Evolutionary conservation across 2,329 filamentous ascomycete species (phyloP), one percentile per base, ranked within the genome.

Genomic region (Massarina eburnea): DNA sequence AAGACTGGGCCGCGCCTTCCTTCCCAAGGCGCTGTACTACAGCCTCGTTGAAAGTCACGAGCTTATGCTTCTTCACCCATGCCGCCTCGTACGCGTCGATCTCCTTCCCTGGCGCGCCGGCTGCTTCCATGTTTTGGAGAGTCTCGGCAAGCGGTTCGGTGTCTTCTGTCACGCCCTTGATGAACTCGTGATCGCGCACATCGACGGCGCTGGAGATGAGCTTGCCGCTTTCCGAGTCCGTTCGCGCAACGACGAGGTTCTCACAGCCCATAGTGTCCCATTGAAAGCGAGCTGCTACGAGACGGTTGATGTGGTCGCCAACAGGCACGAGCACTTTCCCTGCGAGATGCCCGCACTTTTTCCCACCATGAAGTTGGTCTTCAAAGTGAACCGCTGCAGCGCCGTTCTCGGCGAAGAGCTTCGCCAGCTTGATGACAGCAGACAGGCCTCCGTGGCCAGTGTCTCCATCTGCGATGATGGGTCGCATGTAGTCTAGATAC

Each of bases 261-360:
- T 99, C 94, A 41, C 83, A 85, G 37, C 92, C 94, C 92, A 99
- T 97, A 59, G 96, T 80, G 64, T 99, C 94, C 92, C 92, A 99
- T 67, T 99, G 94, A 75, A 96, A 96, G 48, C 94, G 85, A 3
- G 92, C 85, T 1, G 94, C 91, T 17, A 91, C 85, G 4, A 99
- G 83, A 21, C 94, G 86, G 75, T 96, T 96, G 77, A 97, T 95
- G 75, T 99, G 94, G 69, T 97, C 94, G 49, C 91, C 88, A 1
- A 91, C 84, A 0, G 94, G 92, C 2, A 97, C 94, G 8, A 99
- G 78, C 1, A 97, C 94, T 71, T 97, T 99, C 57, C 94, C 94
- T 1, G 94, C 94, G 50, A 97, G 76, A 73, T 99, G 94, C 14
- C 94, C 94, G 66, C 94, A 99, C 74, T 97, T 99, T 79, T 99